Evolutionary conservation across 352 stramenopile genomes (phyloP).

Genomic region (Globisporangium paroecandrum): DNA sequence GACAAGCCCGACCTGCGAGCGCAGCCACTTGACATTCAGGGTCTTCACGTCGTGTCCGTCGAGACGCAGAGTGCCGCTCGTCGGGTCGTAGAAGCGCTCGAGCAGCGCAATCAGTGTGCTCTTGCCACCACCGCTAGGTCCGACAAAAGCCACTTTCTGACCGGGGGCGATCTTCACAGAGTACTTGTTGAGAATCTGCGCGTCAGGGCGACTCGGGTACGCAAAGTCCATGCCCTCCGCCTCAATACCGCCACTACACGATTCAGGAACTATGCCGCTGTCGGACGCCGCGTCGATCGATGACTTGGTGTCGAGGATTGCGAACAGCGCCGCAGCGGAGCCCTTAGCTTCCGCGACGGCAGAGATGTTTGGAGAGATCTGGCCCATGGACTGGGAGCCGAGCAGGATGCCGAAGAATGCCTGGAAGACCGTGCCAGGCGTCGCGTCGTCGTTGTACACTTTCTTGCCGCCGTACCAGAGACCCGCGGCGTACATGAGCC

Average conservation of each 20-base stretch:
- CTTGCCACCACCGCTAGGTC: slow-evolving; percentile 8
- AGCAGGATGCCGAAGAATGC: slow-evolving; percentile 57
- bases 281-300: slow-evolving; percentile 41
- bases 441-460: slow-evolving; percentile 25
- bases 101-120: slow-evolving; percentile 10
- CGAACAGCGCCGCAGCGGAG: slow-evolving; percentile 40
- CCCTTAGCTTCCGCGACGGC: slow-evolving; percentile 47
- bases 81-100: slow-evolving; percentile 14
- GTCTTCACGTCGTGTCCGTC: neutral
- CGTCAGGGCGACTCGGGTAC: slow-evolving; percentile 57
- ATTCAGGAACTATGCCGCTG: slow-evolving; percentile 20
- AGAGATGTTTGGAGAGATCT: slow-evolving; percentile 52
- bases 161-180: slow-evolving; percentile 26
- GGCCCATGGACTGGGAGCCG: slow-evolving; percentile 35
- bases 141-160: slow-evolving; percentile 21
- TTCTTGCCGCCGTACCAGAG: slow-evolving; percentile 56
- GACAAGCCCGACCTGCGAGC: neutral
- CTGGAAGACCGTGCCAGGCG: slow-evolving; percentile 38
- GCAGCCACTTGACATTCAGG: neutral
- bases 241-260: slow-evolving; percentile 30
- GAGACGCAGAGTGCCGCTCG: neutral
- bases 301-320: slow-evolving; percentile 48
- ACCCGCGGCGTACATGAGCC: slow-evolving; percentile 45
- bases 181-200: slow-evolving; percentile 26
- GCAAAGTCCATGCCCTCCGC: slow-evolving; percentile 55